Evolutionary conservation across 2,329 filamentous ascomycete genomes (phyloP), one percentile per base, ranked within the genome.

Genomic region (Fusarium pininemorale): DNA sequence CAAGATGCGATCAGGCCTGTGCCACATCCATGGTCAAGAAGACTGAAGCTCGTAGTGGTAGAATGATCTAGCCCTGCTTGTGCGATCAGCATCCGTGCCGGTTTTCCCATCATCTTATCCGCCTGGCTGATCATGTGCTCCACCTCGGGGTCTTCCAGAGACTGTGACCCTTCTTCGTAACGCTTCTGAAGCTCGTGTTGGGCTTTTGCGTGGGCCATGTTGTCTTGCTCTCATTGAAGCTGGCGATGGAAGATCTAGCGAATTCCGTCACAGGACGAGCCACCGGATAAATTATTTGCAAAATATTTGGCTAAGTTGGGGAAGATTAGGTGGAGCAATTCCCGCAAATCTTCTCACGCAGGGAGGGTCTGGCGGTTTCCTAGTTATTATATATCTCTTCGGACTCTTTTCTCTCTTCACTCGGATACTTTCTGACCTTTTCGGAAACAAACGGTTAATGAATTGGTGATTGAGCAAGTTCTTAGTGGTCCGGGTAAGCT

Each of bases 261-360:
- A 42, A 42, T n/a, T n/a, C n/a, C n/a, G n/a, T n/a, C n/a, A n/a
- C 15, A 0, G n/a, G 0, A 24, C 15, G 3, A 16, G n/a, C 6
- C 10, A 7, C 9, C 1, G 15, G 42, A 45, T 7, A 4, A 9
- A 4, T 9, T 9, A 6, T 26, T 20, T 7, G 7, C 44, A 20
- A 24, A 20, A 14, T 4, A 14, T 26, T 26, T 14, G 12, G 11
- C n/a, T 26, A 7, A 18, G 2, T 12, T 18, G n/a, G 6, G 11
- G 42, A 24, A 44, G 15, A 18, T 18, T 5, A 16, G 42, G n/a
- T 26, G 6, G 42, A 8, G 6, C 15, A 26, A 18, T 26, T 18
- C 11, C 11, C 11, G 24, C 24, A 26, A 45, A 20, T 20, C 8
- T 4, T 20, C 18, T 10, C 42, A 26, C 4, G 42, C 18, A 7